These are phyloP conservation scores for Chaetomiaceae sp. DNA, from an alignment of 2,329 filamentous ascomycete species.

Conservation along the genomic window DNA sequence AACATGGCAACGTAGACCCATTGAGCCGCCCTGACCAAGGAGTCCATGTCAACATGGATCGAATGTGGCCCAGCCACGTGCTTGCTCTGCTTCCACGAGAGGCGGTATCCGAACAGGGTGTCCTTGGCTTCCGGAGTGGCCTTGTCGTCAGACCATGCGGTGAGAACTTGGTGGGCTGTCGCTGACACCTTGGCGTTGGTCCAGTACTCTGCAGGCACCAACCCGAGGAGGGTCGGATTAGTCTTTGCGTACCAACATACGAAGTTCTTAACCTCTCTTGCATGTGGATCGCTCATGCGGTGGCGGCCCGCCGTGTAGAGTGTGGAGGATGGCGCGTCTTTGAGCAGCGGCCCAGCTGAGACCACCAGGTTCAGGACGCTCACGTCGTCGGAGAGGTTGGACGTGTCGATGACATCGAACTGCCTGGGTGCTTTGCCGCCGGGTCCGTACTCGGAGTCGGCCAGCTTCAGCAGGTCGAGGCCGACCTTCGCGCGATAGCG, in stretches of 20 bases:
- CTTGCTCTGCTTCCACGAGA: conserved; percentile 30
- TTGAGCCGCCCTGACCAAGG: conserved; percentile 39
- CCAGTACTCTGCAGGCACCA: conserved; percentile 47
- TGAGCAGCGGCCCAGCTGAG: conserved; percentile 45
- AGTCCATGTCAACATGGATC: conserved; percentile 32
- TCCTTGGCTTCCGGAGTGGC: background rate
- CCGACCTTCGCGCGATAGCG: conserved; percentile 42
- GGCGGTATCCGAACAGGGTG: conserved; percentile 23
- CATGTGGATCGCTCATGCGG: background rate
- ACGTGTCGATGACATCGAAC: conserved; percentile 57
- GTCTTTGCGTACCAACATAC: conserved; percentile 45
- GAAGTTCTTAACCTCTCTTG: conserved; percentile 30
- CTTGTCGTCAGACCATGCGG: conserved; percentile 22
- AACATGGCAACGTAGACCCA: conserved; percentile 45
- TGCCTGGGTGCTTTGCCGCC: conserved; percentile 33
- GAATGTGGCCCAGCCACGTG: conserved; percentile 15
- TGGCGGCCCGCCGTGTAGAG: conserved; percentile 42
- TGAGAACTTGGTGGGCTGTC: conserved; percentile 37
- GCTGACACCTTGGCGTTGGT: conserved; percentile 43
- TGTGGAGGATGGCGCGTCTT: conserved; percentile 38
- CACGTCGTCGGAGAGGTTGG: conserved; percentile 41
- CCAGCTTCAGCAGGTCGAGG: conserved; percentile 38
- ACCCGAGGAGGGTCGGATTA: conserved; percentile 47
- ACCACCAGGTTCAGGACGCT: conserved; percentile 44
- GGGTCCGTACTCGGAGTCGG: conserved; percentile 38